Conservation (phyloP, 768 basidiomycete species). For the Suillus placidus region DNA sequence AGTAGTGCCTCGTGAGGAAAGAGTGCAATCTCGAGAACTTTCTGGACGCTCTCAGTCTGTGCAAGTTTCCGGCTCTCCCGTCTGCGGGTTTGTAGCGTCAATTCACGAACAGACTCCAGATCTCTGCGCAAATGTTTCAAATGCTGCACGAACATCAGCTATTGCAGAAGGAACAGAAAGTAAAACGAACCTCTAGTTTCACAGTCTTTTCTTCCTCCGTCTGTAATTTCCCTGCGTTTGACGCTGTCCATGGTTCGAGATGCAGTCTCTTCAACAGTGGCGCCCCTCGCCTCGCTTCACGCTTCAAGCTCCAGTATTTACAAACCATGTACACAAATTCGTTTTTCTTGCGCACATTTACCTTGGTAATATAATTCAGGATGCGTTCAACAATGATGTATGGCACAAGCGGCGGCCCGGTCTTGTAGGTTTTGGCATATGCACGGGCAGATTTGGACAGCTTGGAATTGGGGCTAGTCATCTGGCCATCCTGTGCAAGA, state of each 20-base stretch:
- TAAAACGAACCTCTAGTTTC: constrained; percentile 72
- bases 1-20: constrained; percentile 68
- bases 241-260: constrained; percentile 96
- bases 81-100: constrained; percentile 70
- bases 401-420: constrained; percentile 92
- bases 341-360: constrained; percentile 71
- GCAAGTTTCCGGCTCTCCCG: constrained; percentile 82
- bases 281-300: constrained; percentile 91
- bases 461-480: constrained; percentile 44
- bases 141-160: constrained; percentile 35
- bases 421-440: constrained; percentile 89
- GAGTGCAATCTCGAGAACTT: constrained; percentile 61
- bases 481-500: constrained; percentile 47
- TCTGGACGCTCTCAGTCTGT: constrained; percentile 67
- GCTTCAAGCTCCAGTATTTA: constrained; percentile 96
- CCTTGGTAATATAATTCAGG: constrained; percentile 67
- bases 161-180: not conserved
- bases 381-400: constrained; percentile 81
- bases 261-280: constrained; percentile 92
- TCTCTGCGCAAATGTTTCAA: constrained; percentile 72
- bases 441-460: constrained; percentile 83
- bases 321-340: constrained; percentile 80
- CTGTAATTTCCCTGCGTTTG: constrained; percentile 58
- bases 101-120: constrained; percentile 67
- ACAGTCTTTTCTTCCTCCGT: constrained; percentile 81